phyloP scores from a whole-genome alignment of 2,329 filamentous ascomycete genomes.

The Colletotrichum sp. region DNA sequence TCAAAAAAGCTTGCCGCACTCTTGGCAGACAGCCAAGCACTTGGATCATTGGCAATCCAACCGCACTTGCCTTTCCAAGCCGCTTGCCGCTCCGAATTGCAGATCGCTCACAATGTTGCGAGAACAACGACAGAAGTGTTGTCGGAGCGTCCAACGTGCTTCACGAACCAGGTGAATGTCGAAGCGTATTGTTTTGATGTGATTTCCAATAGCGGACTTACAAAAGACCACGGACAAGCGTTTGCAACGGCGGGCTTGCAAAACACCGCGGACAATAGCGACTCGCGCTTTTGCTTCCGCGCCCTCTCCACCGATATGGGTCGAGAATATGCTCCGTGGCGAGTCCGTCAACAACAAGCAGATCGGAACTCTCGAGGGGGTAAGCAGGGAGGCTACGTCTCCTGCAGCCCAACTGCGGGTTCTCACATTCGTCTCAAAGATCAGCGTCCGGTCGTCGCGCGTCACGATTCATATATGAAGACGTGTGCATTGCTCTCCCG shows the following conservation, averaged over 20 bases:
- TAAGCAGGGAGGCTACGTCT: neutral
- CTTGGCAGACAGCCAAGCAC: slow-evolving; percentile 3
- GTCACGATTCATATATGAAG: slow-evolving; percentile 4
- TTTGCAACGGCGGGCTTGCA: neutral
- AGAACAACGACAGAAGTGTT: neutral
- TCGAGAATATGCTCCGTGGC: neutral
- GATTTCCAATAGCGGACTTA: neutral
- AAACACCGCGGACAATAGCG: slow-evolving; percentile 9
- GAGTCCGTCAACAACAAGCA: neutral
- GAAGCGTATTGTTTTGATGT: neutral
- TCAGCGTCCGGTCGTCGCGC: neutral
- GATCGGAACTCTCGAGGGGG: neutral
- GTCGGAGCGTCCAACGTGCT: neutral
- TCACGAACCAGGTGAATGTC: neutral
- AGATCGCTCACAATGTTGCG: neutral
- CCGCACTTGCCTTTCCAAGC: neutral
- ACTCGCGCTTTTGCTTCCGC: neutral
- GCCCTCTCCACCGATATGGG: neutral
- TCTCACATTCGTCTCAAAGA: neutral
- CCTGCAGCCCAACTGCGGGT: neutral
- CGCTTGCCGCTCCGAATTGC: neutral
- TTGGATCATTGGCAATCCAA: neutral
- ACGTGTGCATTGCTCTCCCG: neutral
- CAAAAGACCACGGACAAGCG: slow-evolving; percentile 7
- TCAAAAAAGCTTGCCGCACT: neutral